Evolutionary conservation across 768 basidiomycete species (phyloP).

Genomic region (Trametes sanguinea): DNA sequence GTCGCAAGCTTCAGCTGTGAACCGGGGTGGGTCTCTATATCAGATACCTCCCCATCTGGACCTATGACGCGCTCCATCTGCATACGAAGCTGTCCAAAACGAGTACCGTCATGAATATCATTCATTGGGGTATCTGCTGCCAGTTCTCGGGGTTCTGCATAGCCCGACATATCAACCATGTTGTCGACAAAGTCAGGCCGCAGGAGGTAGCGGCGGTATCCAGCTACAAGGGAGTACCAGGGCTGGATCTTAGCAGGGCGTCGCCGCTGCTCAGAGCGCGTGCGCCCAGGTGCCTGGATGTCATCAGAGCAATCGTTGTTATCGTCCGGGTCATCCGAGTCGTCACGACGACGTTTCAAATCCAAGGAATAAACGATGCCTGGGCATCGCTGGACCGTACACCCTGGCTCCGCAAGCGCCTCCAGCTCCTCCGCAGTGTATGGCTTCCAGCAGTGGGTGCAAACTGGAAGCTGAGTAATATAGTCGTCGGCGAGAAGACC

Average conservation of each 20-base stretch:
- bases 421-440: background rate
- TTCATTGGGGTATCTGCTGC: background rate
- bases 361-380: background rate
- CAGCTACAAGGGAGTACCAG: background rate
- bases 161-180: background rate
- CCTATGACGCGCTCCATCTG: background rate
- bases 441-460: background rate
- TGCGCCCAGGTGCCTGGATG: too few species aligned
- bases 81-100: background rate
- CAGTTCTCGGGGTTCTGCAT: background rate
- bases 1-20: background rate
- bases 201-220: background rate
- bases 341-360: too few species aligned
- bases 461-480: background rate
- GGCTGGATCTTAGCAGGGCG: background rate
- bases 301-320: too few species aligned
- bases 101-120: background rate
- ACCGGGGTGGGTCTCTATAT: background rate
- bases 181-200: background rate
- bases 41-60: background rate
- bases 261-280: too few species aligned
- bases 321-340: background rate
- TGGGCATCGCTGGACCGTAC: background rate
- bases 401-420: background rate
- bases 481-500: slow-evolving; percentile 3